These are phyloP conservation scores for Poterioochromonas sp. DNA, from an alignment of 352 stramenopile species.

Conservation along the genomic window DNA sequence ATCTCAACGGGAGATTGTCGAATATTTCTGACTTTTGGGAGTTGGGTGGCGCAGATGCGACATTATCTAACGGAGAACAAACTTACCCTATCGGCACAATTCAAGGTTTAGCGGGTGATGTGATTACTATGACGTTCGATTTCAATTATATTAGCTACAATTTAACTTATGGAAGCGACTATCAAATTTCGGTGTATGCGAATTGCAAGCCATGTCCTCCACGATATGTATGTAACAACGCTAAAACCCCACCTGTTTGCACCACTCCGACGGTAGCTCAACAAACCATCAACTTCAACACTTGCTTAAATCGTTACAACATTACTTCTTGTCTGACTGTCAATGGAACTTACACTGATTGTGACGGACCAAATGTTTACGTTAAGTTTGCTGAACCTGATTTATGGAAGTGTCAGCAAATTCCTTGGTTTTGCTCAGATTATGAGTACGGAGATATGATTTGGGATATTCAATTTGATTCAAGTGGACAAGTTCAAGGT, in stretches of 20 bases:
- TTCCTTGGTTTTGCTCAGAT: slow-evolving; percentile 56
- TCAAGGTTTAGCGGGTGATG: slow-evolving; percentile 69
- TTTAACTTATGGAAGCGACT: slow-evolving; percentile 90
- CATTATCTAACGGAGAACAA: neutral
- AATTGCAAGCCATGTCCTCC: slow-evolving; percentile 87
- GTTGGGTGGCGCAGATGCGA: slow-evolving; percentile 55
- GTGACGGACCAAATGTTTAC: slow-evolving; percentile 12
- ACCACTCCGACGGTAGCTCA: slow-evolving; percentile 31
- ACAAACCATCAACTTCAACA: slow-evolving; percentile 52
- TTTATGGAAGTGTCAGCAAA: slow-evolving; percentile 51
- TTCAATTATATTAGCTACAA: slow-evolving; percentile 73
- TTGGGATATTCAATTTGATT: slow-evolving; percentile 48
- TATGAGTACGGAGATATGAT: slow-evolving; percentile 49
- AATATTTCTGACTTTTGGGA: slow-evolving; percentile 57
- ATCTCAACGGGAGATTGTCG: slow-evolving; percentile 33
- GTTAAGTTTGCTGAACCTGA: slow-evolving; percentile 27
- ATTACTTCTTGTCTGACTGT: slow-evolving; percentile 51
- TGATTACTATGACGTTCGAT: slow-evolving; percentile 81
- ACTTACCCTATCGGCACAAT: slow-evolving; percentile 52
- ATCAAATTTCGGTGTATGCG: slow-evolving; percentile 81
- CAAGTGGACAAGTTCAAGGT: slow-evolving; percentile 26
- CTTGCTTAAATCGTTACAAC: slow-evolving; percentile 53
- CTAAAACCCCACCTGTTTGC: slow-evolving; percentile 42
- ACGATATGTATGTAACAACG: slow-evolving; percentile 70
- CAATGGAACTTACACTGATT: slow-evolving; percentile 51